phyloP scores from a whole-genome alignment of 2,329 filamentous ascomycete genomes.

The Fusarium domesticum region DNA sequence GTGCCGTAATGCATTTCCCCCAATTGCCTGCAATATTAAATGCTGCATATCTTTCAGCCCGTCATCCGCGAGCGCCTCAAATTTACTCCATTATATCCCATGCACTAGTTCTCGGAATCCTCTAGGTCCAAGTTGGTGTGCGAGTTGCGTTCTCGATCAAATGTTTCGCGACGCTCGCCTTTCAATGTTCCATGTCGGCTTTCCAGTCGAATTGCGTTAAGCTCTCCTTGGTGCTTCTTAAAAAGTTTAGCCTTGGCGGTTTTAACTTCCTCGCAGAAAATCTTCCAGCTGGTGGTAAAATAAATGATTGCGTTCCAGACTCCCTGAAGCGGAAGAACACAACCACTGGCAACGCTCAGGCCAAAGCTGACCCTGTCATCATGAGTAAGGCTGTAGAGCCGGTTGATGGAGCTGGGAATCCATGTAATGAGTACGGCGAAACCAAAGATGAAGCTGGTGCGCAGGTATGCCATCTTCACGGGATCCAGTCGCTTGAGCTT shows the following conservation, averaged over 20 bases:
- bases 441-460: constrained; percentile 59
- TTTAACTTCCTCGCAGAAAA: constrained; percentile 28
- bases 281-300: constrained; percentile 59
- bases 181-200: constrained; percentile 25
- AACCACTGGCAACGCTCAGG: constrained; percentile 65
- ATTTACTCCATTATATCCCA: too few relatives aligned
- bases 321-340: constrained; percentile 73
- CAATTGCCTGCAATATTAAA: too few relatives aligned
- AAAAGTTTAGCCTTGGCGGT: constrained; percentile 12
- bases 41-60: too few relatives aligned
- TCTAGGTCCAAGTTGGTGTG: too few relatives aligned
- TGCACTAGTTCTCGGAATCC: too few relatives aligned
- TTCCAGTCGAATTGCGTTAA: constrained; percentile 25
- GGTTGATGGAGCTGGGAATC: constrained; percentile 68
- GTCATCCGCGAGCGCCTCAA: too few relatives aligned
- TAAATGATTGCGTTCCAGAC: constrained; percentile 80
- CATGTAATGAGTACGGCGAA: constrained; percentile 58
- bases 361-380: constrained; percentile 51
- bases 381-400: constrained; percentile 64
- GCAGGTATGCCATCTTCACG: constrained; percentile 57
- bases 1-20: too few relatives aligned
- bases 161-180: constrained; percentile 20
- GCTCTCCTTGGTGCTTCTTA: constrained; percentile 5
- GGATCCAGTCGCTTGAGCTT: constrained; percentile 45
- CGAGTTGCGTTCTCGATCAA: constrained; percentile 19